Conservation (phyloP, 345 rosid genomes). For the Sonneratia caseolaris region DNA sequence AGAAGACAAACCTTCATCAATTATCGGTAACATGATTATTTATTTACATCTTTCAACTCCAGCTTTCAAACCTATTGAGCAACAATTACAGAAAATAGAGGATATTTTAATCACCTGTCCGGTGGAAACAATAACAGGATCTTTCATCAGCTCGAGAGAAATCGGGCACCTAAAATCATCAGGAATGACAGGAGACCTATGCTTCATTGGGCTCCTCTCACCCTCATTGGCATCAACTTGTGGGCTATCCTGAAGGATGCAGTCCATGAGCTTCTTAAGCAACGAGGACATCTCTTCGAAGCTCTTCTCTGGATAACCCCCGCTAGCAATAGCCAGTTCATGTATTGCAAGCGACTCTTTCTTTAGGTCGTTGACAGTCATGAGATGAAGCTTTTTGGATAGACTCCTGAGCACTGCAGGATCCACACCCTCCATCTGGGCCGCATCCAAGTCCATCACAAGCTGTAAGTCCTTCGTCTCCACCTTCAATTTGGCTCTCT, state of each 20-base stretch:
- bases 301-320: conserved; percentile 46
- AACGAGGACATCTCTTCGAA: conserved; percentile 56
- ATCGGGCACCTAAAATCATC: conserved; percentile 98
- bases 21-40: background rate
- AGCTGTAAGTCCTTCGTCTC: conserved; percentile 59
- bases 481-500: conserved; percentile 62
- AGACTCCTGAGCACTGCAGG: conserved; percentile 50
- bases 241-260: conserved; percentile 41
- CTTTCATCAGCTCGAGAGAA: conserved; percentile 95
- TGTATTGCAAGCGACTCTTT: conserved; percentile 76
- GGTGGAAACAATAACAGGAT: conserved; percentile 95
- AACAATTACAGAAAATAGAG: background rate
- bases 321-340: conserved; percentile 55
- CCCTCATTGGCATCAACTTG: conserved; percentile 38
- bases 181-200: conserved; percentile 89
- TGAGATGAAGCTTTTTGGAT: conserved; percentile 72
- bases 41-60: background rate
- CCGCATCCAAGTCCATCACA: conserved; percentile 51
- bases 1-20: background rate
- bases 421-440: conserved; percentile 52
- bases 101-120: conserved; percentile 57
- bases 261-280: conserved; percentile 63
- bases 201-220: conserved; percentile 39
- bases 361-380: conserved; percentile 62
- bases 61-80: background rate